Evolutionary conservation across 495 filamentous ascomycete species (phyloP).

Genomic region (Aspergillus sclerotioniger): DNA sequence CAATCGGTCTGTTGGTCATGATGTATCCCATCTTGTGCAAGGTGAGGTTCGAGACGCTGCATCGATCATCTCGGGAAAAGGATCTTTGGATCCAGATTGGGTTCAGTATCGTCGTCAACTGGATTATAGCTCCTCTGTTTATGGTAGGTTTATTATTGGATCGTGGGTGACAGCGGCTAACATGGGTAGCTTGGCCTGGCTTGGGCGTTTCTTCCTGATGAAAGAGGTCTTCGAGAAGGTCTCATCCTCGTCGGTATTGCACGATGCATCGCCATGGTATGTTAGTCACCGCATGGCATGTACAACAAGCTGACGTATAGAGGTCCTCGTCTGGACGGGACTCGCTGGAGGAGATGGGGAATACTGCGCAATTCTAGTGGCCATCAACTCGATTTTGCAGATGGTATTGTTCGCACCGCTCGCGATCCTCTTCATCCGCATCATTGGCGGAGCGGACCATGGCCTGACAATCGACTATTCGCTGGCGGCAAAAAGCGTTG

Average conservation of each 20-base stretch:
- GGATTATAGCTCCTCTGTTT: slow-evolving; percentile 84
- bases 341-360: slow-evolving; percentile 75
- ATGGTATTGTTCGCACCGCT: slow-evolving; percentile 85
- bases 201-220: slow-evolving; percentile 81
- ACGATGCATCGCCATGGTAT: slow-evolving; percentile 81
- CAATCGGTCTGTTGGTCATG: slow-evolving; percentile 82
- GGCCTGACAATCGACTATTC: slow-evolving; percentile 59
- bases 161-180: neutral
- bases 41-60: slow-evolving; percentile 78
- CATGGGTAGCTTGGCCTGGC: slow-evolving; percentile 61
- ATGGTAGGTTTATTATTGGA: slow-evolving; percentile 60
- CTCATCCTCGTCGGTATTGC: slow-evolving; percentile 77
- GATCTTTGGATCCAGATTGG: slow-evolving; percentile 75
- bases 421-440: slow-evolving; percentile 71
- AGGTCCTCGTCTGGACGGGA: slow-evolving; percentile 77
- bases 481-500: slow-evolving; percentile 75
- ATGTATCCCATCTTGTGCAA: slow-evolving; percentile 97
- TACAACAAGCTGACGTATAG: neutral
- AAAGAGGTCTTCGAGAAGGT: slow-evolving; percentile 63
- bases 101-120: slow-evolving; percentile 80
- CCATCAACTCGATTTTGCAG: slow-evolving; percentile 82
- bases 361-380: slow-evolving; percentile 89
- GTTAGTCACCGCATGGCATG: neutral
- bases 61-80: slow-evolving; percentile 59
- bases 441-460: slow-evolving; percentile 52